Percentiles rank a stretch among this genome's conserved stretches.
phyloP scores from a whole-genome alignment of 2,329 filamentous ascomycete species.

The Xylaria sp. region DNA sequence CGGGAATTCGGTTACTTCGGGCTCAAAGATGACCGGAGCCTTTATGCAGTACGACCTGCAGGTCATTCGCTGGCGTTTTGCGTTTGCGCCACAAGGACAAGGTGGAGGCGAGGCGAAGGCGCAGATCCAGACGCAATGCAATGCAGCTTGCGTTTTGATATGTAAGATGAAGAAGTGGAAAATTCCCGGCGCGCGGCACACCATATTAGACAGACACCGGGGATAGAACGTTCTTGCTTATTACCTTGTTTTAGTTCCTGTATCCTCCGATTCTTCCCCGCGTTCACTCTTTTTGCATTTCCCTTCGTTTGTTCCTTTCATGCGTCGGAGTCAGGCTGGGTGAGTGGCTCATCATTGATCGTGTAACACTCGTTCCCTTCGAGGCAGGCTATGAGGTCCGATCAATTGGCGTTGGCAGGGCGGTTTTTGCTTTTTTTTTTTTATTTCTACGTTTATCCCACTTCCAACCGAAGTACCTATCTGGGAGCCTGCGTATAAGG shows the following conservation, averaged over 20 bases:
- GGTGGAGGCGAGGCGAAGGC: constrained; percentile 1
- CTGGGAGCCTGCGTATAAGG: not conserved
- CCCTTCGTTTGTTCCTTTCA: not conserved
- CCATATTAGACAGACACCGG: constrained; percentile 7
- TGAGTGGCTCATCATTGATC: constrained; percentile 9
- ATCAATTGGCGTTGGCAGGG: constrained; percentile 14
- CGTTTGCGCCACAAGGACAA: constrained; percentile 3
- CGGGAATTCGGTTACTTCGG: not conserved
- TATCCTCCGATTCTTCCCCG: not conserved
- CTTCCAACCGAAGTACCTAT: not conserved
- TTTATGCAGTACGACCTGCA: constrained; percentile 10
- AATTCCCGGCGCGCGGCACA: not conserved
- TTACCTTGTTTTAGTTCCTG: not conserved
- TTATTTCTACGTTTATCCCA: constrained; percentile 4
- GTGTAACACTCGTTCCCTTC: not conserved
- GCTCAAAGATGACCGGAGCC: not conserved
- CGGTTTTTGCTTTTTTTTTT: not conserved
- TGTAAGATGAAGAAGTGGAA: constrained; percentile 17
- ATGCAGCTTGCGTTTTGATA: not conserved
- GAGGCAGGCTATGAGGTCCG: not conserved
- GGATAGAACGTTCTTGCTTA: constrained; percentile 12
- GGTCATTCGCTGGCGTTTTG: constrained; percentile 1
- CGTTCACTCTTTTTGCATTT: not conserved
- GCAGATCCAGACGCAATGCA: constrained; percentile 10
- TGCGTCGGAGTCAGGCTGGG: constrained; percentile 1